phyloP scores from a whole-genome alignment of 495 filamentous ascomycete genomes.

The Apiosordaria backusii region DNA sequence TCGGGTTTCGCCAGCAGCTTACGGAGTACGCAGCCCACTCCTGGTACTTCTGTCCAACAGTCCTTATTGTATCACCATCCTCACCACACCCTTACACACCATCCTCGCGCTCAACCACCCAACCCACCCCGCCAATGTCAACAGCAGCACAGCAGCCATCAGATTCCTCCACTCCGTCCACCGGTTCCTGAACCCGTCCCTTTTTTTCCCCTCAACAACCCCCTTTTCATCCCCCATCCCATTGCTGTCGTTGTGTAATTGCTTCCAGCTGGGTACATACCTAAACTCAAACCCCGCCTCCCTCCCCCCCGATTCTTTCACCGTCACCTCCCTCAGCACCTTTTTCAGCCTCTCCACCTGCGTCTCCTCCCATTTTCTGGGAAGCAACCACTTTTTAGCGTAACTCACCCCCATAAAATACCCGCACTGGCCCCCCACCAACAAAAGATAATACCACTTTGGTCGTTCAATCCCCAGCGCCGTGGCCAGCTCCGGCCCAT shows the following conservation, averaged over 20 bases:
- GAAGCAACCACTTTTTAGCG: slow-evolving; percentile 49
- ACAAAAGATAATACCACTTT: slow-evolving; percentile 52
- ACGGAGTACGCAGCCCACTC: neutral
- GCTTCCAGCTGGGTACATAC: slow-evolving; percentile 52
- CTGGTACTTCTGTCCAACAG: neutral
- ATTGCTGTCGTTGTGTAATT: slow-evolving; percentile 20
- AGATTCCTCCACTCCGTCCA: slow-evolving; percentile 10
- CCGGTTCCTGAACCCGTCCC: neutral
- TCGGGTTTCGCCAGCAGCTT: neutral
- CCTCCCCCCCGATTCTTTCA: slow-evolving; percentile 17
- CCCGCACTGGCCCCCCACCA: slow-evolving; percentile 66
- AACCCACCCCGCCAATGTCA: slow-evolving; percentile 1
- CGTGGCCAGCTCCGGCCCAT: slow-evolving; percentile 60
- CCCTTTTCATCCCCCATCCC: neutral
- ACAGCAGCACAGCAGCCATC: slow-evolving; percentile 3
- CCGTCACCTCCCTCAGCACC: slow-evolving; percentile 18
- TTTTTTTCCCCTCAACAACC: neutral
- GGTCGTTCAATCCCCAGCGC: slow-evolving; percentile 57
- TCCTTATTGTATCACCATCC: neutral
- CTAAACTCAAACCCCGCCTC: slow-evolving; percentile 61
- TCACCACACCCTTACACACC: neutral
- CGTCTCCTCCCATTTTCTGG: slow-evolving; percentile 49
- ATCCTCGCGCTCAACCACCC: neutral
- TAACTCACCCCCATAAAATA: slow-evolving; percentile 58
- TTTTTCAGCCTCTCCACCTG: slow-evolving; percentile 44